A percentile compares a stretch with the other conserved stretches of the same genome.
Evolutionary conservation across 208 protist species (phyloP).

Genomic region (Leishmania gerbilli): DNA sequence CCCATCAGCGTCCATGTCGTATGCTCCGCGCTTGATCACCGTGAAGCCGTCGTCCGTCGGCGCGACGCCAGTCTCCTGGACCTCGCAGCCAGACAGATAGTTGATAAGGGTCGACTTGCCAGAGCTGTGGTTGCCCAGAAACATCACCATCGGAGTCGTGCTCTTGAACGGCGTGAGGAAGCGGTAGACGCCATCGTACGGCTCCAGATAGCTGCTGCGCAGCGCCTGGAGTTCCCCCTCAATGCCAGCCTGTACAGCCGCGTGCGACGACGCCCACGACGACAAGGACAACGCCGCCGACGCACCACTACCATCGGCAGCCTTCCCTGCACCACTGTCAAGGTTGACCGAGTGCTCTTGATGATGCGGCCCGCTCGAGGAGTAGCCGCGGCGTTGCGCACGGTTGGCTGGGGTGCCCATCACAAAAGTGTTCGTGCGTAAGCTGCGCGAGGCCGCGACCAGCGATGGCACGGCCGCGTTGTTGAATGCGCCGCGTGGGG

Average conservation of each 20-base stretch:
- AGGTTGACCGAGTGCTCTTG: background rate
- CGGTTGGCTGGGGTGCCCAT: background rate
- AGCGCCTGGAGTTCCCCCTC: conserved; percentile 38
- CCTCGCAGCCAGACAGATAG: conserved; percentile 66
- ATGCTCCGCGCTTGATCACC: conserved; percentile 64
- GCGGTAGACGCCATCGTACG: conserved; percentile 31
- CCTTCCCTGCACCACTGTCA: no score
- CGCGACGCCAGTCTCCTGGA: conserved; percentile 88
- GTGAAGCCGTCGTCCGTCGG: conserved; percentile 93
- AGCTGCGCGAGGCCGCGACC: background rate
- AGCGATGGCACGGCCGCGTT: background rate
- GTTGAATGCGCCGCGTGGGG: background rate
- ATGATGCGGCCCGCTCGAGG: background rate
- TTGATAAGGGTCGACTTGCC: conserved; percentile 94
- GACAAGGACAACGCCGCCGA: background rate
- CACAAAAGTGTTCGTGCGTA: background rate
- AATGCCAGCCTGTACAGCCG: conserved; percentile 24
- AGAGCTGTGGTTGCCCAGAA: conserved; percentile 92
- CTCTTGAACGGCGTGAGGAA: conserved; percentile 48
- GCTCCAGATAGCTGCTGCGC: conserved; percentile 35
- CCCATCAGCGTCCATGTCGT: conserved; percentile 78
- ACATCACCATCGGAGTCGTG: conserved; percentile 83
- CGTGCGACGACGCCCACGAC: background rate
- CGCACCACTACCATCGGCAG: background rate
- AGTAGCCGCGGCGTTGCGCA: conserved; percentile 7